Base-by-base conservation (phyloP, 139 green algal species). In the Chlorella ohadii region DNA sequence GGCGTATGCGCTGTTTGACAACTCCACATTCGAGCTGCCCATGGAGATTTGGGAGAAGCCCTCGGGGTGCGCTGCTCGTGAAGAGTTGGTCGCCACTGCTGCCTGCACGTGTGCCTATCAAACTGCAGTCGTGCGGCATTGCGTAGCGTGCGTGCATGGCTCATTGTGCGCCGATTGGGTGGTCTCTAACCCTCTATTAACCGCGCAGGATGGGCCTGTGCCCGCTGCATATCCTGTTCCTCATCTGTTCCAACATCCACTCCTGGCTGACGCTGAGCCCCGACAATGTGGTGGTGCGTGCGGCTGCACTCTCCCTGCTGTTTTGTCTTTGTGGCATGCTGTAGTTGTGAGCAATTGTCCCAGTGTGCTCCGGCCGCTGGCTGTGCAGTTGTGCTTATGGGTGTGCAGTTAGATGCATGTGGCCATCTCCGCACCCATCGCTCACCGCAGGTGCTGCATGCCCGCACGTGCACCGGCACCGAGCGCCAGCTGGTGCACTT, bases 201-300 rank as follows among this genome's bases (percentile, higher is more conserved):
- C 51, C 51, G 11, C 51, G 51, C 51, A 59, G 87, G 20, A 72
- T 91, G 55, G 87, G 71, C 1, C 77, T 91, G 33, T 87, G 78
- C 65, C 85, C 85, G 19, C 72, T 91, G 75, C 51, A 89, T 70
- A 65, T 77, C 22, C 23, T 91, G 11, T 82, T 83, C 44, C 68
- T 33, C 36, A 75, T 90, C 44, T 91, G 87, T 84, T 57, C 41
- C 33, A 64, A 78, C 44, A 82, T 91, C 5, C 87, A 91, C 71
- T 65, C 47, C 55, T 86, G 83, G 73, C 80, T 91, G 4, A 76
- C 33, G n/a, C 67, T 81, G 31, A 33, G 27, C 25, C 66, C 68
- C 34, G 78, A 81, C 57, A 88, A 82, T 20, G 28, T 91, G 1
- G 87, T 84, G 38, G 80, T 85, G 44, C 74, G 78, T n/a, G 4